Conservation (phyloP, 192 early-diverging fungal genomes). For the Umbelopsis vinacea region DNA sequence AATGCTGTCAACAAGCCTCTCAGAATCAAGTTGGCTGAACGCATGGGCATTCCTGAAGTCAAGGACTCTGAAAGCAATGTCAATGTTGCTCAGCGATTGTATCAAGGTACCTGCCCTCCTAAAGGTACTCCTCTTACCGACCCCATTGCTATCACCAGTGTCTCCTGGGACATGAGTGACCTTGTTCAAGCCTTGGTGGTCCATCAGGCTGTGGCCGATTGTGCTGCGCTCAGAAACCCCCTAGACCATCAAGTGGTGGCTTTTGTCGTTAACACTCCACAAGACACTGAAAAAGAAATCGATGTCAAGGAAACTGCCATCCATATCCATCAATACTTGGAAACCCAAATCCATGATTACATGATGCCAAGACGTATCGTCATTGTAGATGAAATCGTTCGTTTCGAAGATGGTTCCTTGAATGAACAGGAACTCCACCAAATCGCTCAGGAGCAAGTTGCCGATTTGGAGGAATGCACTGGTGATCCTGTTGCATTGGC, state of each 20-base stretch:
- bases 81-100: constrained; percentile 33
- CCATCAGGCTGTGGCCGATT: constrained; percentile 15
- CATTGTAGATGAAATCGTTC: constrained; percentile 34
- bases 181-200: constrained; percentile 24
- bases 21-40: constrained; percentile 47
- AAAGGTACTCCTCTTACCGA: constrained; percentile 30
- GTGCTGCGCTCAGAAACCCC: constrained; percentile 29
- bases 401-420: constrained; percentile 29
- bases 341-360: constrained; percentile 37
- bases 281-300: constrained; percentile 10
- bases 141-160: constrained; percentile 23
- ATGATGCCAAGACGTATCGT: constrained; percentile 42
- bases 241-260: constrained; percentile 27
- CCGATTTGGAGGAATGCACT: constrained; percentile 17
- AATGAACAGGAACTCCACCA: constrained; percentile 26
- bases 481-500: constrained; percentile 25
- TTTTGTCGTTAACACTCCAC: constrained; percentile 23
- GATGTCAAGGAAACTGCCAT: constrained; percentile 17
- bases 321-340: constrained; percentile 23
- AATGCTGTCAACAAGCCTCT: constrained; percentile 46
- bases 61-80: constrained; percentile 34
- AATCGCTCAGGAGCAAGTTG: constrained; percentile 25
- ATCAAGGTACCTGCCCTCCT: constrained; percentile 41
- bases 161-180: constrained; percentile 29
- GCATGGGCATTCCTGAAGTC: constrained; percentile 40